Evolutionary conservation across 1,284 basidiomycete genomes (phyloP).

Genomic region (Ganoderma multipileum): DNA sequence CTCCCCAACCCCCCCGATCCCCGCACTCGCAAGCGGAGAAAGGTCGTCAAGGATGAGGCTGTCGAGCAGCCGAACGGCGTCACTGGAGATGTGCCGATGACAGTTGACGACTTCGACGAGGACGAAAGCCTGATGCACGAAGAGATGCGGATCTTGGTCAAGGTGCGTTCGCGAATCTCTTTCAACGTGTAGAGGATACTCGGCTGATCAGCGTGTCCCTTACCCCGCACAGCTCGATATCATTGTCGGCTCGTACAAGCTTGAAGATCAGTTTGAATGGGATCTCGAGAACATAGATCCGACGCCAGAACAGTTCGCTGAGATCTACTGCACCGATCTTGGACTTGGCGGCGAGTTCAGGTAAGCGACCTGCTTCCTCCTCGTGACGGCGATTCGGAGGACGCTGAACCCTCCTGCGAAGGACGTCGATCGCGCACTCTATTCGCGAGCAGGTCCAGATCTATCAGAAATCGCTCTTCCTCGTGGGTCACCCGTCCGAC

Average conservation of each 20-base stretch:
- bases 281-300: constrained; percentile 84
- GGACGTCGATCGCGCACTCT: constrained; percentile 93
- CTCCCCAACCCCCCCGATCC: constrained; percentile 32
- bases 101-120: constrained; percentile 46
- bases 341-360: constrained; percentile 93
- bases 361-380: constrained; percentile 52
- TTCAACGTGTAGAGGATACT: constrained; percentile 1
- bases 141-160: constrained; percentile 91
- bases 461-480: constrained; percentile 92
- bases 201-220: constrained; percentile 25
- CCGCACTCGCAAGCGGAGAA: constrained; percentile 45
- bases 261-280: constrained; percentile 99
- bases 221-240: constrained; percentile 82
- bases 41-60: constrained; percentile 41
- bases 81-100: constrained; percentile 32
- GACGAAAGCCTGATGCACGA: constrained; percentile 70
- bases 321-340: constrained; percentile 86
- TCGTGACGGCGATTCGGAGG: background rate
- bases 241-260: constrained; percentile 91
- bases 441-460: constrained; percentile 96
- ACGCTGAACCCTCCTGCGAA: constrained; percentile 39
- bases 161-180: constrained; percentile 49
- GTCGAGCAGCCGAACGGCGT: constrained; percentile 23
- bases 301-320: constrained; percentile 93
- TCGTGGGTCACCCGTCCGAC: constrained; percentile 88